A percentile compares a stretch with the other conserved stretches of the same genome.
Evolutionary conservation across 768 basidiomycete genomes (phyloP).

Genomic region (Hygrocybe coccinea): DNA sequence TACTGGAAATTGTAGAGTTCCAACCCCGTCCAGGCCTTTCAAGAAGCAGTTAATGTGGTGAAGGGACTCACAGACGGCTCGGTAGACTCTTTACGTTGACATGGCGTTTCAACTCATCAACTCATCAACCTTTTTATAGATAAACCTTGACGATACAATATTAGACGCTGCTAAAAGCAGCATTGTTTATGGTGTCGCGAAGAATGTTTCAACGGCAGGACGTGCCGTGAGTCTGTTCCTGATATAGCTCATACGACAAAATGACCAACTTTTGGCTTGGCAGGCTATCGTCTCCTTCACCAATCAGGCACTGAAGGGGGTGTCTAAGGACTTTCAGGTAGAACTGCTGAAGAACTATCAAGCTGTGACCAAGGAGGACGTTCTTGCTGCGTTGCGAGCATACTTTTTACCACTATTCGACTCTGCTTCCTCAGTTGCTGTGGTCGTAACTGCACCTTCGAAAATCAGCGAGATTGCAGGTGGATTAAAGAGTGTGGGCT

Average conservation of each 20-base stretch:
- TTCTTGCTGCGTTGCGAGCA: constrained; percentile 59
- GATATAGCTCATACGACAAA: neutral
- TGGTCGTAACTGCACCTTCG: constrained; percentile 77
- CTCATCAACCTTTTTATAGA: too few species aligned
- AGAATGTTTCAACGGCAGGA: constrained; percentile 77
- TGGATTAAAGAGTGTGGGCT: constrained; percentile 64
- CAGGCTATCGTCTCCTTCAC: constrained; percentile 80
- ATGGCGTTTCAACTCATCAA: neutral
- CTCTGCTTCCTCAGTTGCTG: constrained; percentile 66
- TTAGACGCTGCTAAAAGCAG: constrained; percentile 90
- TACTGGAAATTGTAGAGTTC: constrained; percentile 53
- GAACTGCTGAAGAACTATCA: constrained; percentile 77
- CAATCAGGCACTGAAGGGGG: constrained; percentile 87
- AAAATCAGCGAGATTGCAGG: constrained; percentile 69
- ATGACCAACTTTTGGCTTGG: constrained; percentile 8
- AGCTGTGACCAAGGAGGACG: constrained; percentile 73
- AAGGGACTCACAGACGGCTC: constrained; percentile 76
- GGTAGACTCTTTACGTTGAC: constrained; percentile 36
- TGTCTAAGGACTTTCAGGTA: constrained; percentile 68
- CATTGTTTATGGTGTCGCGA: constrained; percentile 79
- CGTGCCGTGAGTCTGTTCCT: constrained; percentile 60
- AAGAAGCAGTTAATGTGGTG: constrained; percentile 74
- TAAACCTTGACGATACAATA: constrained; percentile 71
- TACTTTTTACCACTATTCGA: constrained; percentile 86
- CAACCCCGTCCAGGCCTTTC: constrained; percentile 71